Percentiles rank a stretch among this genome's conserved stretches.
phyloP scores from a whole-genome alignment of 1,284 basidiomycete genomes.

The Cerioporus squamosus region DNA sequence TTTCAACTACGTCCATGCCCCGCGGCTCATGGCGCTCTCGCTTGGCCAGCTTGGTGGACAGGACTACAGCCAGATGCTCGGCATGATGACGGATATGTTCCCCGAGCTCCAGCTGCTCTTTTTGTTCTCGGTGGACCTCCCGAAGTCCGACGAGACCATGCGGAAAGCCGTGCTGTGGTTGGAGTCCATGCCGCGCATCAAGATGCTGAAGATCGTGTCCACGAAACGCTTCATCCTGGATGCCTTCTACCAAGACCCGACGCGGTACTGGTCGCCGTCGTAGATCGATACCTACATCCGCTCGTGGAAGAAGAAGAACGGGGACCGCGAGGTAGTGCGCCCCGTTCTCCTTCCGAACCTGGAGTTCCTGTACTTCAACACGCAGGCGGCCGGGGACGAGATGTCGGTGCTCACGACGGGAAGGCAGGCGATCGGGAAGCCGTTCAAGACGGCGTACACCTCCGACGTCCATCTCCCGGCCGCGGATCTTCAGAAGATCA shows the following conservation, averaged over 20 bases:
- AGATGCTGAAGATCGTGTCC: constrained; percentile 51
- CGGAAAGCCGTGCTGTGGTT: constrained; percentile 49
- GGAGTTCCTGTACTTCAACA: constrained; percentile 45
- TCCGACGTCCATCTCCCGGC: constrained; percentile 28
- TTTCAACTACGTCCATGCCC: constrained; percentile 51
- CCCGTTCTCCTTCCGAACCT: constrained; percentile 46
- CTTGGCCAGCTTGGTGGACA: constrained; percentile 52
- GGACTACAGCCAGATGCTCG: constrained; percentile 53
- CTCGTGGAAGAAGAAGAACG: constrained; percentile 6
- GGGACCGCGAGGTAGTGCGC: constrained; percentile 9
- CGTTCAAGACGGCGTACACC: constrained; percentile 41
- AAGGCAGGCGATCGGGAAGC: constrained; percentile 35
- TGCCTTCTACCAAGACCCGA: constrained; percentile 46
- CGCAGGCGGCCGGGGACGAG: constrained; percentile 25
- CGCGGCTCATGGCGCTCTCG: constrained; percentile 56
- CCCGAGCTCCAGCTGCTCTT: constrained; percentile 53
- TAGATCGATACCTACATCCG: constrained; percentile 12
- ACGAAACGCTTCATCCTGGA: constrained; percentile 45
- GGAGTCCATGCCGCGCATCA: constrained; percentile 55
- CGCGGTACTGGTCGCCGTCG: constrained; percentile 8
- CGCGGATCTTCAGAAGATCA: constrained; percentile 21
- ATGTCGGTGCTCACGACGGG: constrained; percentile 33
- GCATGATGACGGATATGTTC: constrained; percentile 47
- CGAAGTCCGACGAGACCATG: constrained; percentile 26
- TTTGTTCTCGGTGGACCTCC: constrained; percentile 46